Percentiles rank a stretch among this genome's conserved stretches.
Evolutionary conservation across 2,329 filamentous ascomycete genomes (phyloP).

Genomic region (Dactylellina cionopaga): DNA sequence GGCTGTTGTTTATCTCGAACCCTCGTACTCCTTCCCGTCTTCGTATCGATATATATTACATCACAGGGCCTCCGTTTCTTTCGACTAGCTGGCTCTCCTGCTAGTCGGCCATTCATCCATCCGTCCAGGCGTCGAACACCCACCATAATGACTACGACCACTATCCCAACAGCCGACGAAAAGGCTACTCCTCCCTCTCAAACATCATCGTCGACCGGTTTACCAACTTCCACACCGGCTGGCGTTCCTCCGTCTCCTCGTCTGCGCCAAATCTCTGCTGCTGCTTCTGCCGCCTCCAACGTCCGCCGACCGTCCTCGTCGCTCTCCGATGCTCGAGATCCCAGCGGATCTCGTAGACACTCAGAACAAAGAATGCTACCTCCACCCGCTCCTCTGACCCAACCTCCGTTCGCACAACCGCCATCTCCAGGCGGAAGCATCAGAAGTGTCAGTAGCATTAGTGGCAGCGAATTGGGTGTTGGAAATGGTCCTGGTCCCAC

Average conservation of each 20-base stretch:
- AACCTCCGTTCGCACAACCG: slow-evolving; percentile 49
- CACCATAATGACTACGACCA: slow-evolving; percentile 47
- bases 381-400: slow-evolving; percentile 48
- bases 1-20: slow-evolving; percentile 11
- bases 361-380: slow-evolving; percentile 52
- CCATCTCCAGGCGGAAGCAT: slow-evolving; percentile 48
- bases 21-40: no score
- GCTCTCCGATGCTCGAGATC: slow-evolving; percentile 43
- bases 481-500: slow-evolving; percentile 75
- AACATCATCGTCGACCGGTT: slow-evolving; percentile 22
- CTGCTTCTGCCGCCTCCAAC: slow-evolving; percentile 27
- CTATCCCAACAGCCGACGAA: slow-evolving; percentile 35
- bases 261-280: slow-evolving; percentile 44
- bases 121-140: no score
- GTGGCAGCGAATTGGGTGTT: slow-evolving; percentile 61
- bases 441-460: slow-evolving; percentile 50
- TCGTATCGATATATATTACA: slow-evolving; percentile 7
- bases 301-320: slow-evolving; percentile 45
- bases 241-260: slow-evolving; percentile 41
- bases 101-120: slow-evolving; percentile 22
- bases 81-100: background rate
- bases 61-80: slow-evolving; percentile 1
- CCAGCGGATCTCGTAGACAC: slow-evolving; percentile 37
- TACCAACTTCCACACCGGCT: slow-evolving; percentile 15
- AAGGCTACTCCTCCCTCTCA: slow-evolving; percentile 17